Conservation (phyloP, 2,329 filamentous ascomycete species). For the Arthroderma sp. region DNA sequence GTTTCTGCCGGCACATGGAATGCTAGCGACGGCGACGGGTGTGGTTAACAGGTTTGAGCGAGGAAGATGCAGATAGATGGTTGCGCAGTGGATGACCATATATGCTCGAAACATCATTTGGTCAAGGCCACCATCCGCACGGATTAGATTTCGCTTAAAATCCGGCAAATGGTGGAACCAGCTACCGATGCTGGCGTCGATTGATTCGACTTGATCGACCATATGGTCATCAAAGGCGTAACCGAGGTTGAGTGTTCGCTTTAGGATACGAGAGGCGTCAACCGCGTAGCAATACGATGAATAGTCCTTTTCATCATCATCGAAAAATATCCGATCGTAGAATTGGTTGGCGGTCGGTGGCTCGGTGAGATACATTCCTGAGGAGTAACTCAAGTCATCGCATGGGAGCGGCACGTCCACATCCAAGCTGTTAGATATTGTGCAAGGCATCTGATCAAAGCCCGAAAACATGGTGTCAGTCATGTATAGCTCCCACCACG, state of each 20-base stretch:
- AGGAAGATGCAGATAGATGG: slow-evolving; percentile 67
- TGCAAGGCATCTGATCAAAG: slow-evolving; percentile 34
- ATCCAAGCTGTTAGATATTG: slow-evolving; percentile 58
- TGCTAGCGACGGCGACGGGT: slow-evolving; percentile 35
- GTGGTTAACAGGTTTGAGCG: slow-evolving; percentile 56
- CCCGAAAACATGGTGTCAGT: slow-evolving; percentile 75
- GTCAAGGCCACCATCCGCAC: slow-evolving; percentile 58
- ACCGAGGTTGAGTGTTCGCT: slow-evolving; percentile 49
- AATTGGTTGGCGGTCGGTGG: slow-evolving; percentile 59
- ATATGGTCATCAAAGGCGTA: slow-evolving; percentile 25
- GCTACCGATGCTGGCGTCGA: slow-evolving; percentile 48
- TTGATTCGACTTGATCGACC: slow-evolving; percentile 46
- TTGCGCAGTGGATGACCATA: slow-evolving; percentile 53
- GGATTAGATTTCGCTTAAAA: slow-evolving; percentile 56
- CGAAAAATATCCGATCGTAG: slow-evolving; percentile 61
- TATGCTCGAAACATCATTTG: slow-evolving; percentile 87
- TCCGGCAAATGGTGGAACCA: slow-evolving; percentile 70
- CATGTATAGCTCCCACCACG: slow-evolving; percentile 82
- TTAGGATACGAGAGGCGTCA: slow-evolving; percentile 65
- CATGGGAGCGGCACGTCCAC: slow-evolving; percentile 64
- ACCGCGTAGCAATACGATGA: slow-evolving; percentile 80
- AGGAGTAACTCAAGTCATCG: slow-evolving; percentile 55
- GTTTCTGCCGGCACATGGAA: slow-evolving; percentile 30
- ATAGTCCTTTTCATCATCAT: slow-evolving; percentile 52
- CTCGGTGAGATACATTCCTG: slow-evolving; percentile 41